Evolutionary conservation across 768 basidiomycete genomes (phyloP).

Genomic region (Phaeotremella skinneri): DNA sequence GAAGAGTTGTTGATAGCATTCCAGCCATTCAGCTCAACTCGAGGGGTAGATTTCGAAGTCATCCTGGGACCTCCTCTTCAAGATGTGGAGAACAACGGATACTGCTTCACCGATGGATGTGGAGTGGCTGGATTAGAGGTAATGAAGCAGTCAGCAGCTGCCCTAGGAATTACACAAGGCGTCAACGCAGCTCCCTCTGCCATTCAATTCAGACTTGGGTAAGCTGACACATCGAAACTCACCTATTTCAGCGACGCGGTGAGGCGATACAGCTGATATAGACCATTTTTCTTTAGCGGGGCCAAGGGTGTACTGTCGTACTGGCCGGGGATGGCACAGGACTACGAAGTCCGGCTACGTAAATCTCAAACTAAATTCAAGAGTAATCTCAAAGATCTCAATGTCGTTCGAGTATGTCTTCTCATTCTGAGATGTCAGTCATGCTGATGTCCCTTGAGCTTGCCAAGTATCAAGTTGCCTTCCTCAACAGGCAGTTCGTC

Average conservation of each 20-base stretch:
- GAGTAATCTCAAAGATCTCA: constrained; percentile 35
- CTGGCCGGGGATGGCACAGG: constrained; percentile 30
- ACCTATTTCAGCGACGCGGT: too few species aligned
- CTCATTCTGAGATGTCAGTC: background rate
- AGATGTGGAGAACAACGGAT: constrained; percentile 37
- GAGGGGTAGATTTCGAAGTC: constrained; percentile 42
- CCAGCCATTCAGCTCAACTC: constrained; percentile 47
- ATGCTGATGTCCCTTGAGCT: constrained; percentile 27
- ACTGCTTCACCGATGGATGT: constrained; percentile 49
- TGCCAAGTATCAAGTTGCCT: constrained; percentile 46
- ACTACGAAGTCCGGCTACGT: constrained; percentile 39
- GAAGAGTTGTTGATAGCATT: background rate
- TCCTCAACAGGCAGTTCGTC: constrained; percentile 51
- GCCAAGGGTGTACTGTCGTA: constrained; percentile 47
- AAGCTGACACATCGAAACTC: background rate
- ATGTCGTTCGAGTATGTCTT: constrained; percentile 46
- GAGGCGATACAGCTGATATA: too few species aligned
- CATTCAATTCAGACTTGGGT: constrained; percentile 50
- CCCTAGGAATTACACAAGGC: constrained; percentile 35
- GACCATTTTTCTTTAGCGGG: constrained; percentile 28
- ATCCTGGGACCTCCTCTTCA: constrained; percentile 17
- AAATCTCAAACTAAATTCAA: constrained; percentile 45
- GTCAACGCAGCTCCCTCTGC: constrained; percentile 42
- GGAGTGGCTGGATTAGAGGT: constrained; percentile 42
- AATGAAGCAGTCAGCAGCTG: constrained; percentile 36